These are phyloP conservation scores for Beauveria caledonica DNA, from an alignment of 2,329 filamentous ascomycete species.

Conservation along the genomic window DNA sequence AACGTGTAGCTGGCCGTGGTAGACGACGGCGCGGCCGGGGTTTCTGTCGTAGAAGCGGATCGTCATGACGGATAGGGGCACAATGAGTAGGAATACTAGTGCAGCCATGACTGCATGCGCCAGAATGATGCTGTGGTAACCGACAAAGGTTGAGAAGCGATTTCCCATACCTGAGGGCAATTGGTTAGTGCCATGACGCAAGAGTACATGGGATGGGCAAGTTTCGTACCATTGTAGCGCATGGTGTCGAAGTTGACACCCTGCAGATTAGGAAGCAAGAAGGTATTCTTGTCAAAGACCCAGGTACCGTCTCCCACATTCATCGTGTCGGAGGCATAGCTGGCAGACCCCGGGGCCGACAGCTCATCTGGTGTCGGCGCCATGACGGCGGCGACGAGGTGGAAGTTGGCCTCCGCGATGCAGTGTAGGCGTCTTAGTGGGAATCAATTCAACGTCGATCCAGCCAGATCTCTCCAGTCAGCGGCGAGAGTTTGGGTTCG, in stretches of 20 bases:
- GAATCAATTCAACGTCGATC: background rate
- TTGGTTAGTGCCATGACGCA: slow-evolving; percentile 10
- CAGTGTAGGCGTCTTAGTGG: background rate
- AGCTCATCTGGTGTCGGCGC: slow-evolving; percentile 51
- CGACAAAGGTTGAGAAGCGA: slow-evolving; percentile 58
- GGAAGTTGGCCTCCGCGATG: slow-evolving; percentile 10
- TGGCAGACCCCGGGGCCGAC: slow-evolving; percentile 62
- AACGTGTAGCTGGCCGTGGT: slow-evolving; percentile 69
- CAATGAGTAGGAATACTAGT: slow-evolving; percentile 64
- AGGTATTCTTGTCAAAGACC: slow-evolving; percentile 69
- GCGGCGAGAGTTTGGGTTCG: background rate
- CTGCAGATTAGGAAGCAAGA: slow-evolving; percentile 68
- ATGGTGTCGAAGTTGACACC: slow-evolving; percentile 74
- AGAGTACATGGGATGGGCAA: background rate
- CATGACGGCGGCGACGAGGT: slow-evolving; percentile 42
- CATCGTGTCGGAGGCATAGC: slow-evolving; percentile 67
- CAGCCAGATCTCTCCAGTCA: background rate
- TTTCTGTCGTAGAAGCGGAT: slow-evolving; percentile 62
- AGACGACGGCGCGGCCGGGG: slow-evolving; percentile 52
- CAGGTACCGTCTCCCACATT: slow-evolving; percentile 76
- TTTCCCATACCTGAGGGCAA: slow-evolving; percentile 65
- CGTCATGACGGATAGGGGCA: slow-evolving; percentile 66
- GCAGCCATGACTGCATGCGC: slow-evolving; percentile 66
- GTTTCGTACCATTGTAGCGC: slow-evolving; percentile 66
- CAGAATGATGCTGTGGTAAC: slow-evolving; percentile 63